Base-by-base conservation (phyloP, 2,329 filamentous ascomycete genomes). In the Volutella citrinella region DNA sequence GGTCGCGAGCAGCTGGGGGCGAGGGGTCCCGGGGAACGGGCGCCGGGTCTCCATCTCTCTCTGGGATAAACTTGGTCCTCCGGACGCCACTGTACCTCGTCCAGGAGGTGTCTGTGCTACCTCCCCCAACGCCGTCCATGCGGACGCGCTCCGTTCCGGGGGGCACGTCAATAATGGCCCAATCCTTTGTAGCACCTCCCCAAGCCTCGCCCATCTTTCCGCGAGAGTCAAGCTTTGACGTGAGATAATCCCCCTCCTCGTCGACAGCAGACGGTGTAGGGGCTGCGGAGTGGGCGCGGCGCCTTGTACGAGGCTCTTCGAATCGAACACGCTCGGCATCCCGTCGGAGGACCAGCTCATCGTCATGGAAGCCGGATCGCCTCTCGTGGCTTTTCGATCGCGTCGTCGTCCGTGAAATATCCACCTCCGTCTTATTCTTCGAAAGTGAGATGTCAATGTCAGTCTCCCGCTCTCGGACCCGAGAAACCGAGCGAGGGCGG, bases 121-220 rank as follows among this genome's bases (percentile, higher is more conserved):
- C 84, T 29, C 84, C 85, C 14, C 86, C 86, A 16, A 78, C 72
- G 33, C 87, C 86, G 48, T 93, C 85, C 82, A 93, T 84, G 34
- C 77, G 76, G n/a, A 93, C 82, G 24, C 83, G 78, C 64, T 87
- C 83, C 0, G 87, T 91, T 38, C 87, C 87, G 1, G 87, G 85
- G 2, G 87, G 87, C 23, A 94, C 82, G 60, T 94, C 87, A 22
- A 95, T 75, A 43, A 94, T 84, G 34, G 78, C 74, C 87, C 88
- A 94, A 52, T 80, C 84, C 45, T 78, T 80, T 21, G 84, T 88
- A 13, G 78, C 80, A 32, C 86, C 85, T 49, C 84, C 77, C 57
- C 74, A 80, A 15, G 83, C 85, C 60, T 91, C 87, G 32, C 84
- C 84, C 52, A 82, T 75, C 42, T 77, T 78, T 14, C 78, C 80